phyloP scores from a whole-genome alignment of 2,329 filamentous ascomycete species.

The Alternaria viburni region DNA sequence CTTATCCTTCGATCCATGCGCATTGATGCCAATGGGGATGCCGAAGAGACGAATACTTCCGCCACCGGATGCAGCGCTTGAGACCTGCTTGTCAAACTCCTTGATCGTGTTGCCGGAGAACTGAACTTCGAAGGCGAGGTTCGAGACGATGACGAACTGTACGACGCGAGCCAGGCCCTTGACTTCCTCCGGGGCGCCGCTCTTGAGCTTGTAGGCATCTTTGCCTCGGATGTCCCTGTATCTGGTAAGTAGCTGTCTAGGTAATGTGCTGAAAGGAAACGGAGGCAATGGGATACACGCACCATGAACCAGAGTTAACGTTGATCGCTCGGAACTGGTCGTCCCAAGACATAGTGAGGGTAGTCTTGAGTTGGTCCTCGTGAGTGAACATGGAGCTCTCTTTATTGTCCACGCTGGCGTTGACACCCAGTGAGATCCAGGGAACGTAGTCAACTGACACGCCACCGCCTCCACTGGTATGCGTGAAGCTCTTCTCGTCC shows the following conservation, averaged over 20 bases:
- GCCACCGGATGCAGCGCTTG: too few species aligned
- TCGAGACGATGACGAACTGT: neutral
- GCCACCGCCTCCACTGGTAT: neutral
- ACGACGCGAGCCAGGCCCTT: neutral
- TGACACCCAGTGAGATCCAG: too few species aligned
- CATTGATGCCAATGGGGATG: neutral
- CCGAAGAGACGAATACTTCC: neutral
- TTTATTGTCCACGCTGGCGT: too few species aligned
- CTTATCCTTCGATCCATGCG: too few species aligned
- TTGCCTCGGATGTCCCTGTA: neutral
- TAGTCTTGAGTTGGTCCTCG: neutral
- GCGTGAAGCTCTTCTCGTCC: neutral
- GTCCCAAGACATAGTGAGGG: neutral
- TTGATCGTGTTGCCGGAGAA: neutral
- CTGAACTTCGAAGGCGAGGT: neutral
- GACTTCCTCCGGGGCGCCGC: neutral
- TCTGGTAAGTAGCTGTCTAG: neutral
- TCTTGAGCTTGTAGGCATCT: neutral
- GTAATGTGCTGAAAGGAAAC: neutral
- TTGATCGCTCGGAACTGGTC: neutral
- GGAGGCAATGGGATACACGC: too few species aligned
- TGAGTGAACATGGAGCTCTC: too few species aligned
- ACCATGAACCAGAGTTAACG: too few species aligned
- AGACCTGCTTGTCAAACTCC: too few species aligned
- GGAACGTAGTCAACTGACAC: too few species aligned